Conservation (phyloP, 768 basidiomycete species). For the Russula dissimulans region DNA sequence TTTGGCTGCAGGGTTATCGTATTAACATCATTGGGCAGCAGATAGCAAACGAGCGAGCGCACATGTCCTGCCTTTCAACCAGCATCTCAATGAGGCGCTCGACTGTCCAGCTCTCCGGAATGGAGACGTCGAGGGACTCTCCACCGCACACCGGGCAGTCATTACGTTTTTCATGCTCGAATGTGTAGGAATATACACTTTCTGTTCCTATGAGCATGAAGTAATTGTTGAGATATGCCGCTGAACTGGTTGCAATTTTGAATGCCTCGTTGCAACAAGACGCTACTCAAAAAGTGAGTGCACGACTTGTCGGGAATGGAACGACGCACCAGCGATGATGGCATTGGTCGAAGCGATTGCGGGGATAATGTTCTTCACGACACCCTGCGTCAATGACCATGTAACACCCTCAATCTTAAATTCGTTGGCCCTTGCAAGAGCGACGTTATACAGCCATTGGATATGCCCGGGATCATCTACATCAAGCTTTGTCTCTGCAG, state of each 20-base stretch:
- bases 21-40: not conserved
- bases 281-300: conserved; percentile 36
- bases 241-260: conserved; percentile 94
- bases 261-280: conserved; percentile 99
- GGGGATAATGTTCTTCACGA: conserved; percentile 99
- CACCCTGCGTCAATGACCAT: conserved; percentile 95
- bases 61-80: conserved; percentile 87
- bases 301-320: not conserved
- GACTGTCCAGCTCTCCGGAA: conserved; percentile 67
- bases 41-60: conserved; percentile 23
- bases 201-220: conserved; percentile 98
- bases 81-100: conserved; percentile 84
- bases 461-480: conserved; percentile 98
- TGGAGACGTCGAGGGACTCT: conserved; percentile 64
- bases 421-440: conserved; percentile 75
- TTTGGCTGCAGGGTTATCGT: conserved; percentile 52
- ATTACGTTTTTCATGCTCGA: conserved; percentile 83
- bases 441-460: conserved; percentile 79
- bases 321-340: conserved; percentile 75
- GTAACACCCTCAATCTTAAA: conserved; percentile 99
- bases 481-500: conserved; percentile 86
- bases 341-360: conserved; percentile 99
- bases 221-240: conserved; percentile 92
- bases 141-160: conserved; percentile 99
- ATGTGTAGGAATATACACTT: conserved; percentile 93